Evolutionary conservation across 768 basidiomycete genomes (phyloP).

Genomic region (Cystoderma amianthinum): DNA sequence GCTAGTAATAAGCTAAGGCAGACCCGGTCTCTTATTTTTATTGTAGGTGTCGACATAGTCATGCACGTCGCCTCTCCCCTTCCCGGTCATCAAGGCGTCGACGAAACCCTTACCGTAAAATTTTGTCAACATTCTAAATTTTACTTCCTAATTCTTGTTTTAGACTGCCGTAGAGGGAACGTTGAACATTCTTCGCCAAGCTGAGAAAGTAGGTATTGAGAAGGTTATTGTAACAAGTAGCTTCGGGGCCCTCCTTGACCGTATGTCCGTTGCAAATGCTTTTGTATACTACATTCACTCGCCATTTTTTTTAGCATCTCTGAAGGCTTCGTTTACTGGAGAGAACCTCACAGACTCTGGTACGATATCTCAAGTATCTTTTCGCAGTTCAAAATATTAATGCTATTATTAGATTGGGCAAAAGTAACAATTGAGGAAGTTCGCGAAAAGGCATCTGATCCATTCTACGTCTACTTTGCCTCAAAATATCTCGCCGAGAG

Average conservation of each 20-base stretch:
- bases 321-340: slow-evolving; percentile 12
- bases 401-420: slow-evolving; percentile 35
- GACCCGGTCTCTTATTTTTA: no score
- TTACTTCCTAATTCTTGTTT: no score
- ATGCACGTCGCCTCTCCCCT: slow-evolving; percentile 28
- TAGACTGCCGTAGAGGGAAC: slow-evolving; percentile 32
- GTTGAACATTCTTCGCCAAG: slow-evolving; percentile 30
- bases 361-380: no score
- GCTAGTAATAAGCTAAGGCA: no score
- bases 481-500: slow-evolving; percentile 34
- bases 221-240: slow-evolving; percentile 25
- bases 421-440: slow-evolving; percentile 21
- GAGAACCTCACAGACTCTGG: slow-evolving; percentile 14
- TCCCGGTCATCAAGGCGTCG: slow-evolving; percentile 9
- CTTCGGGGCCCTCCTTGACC: slow-evolving; percentile 20
- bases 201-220: slow-evolving; percentile 25
- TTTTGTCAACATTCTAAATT: no score
- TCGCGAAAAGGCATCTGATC: slow-evolving; percentile 13
- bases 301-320: slow-evolving; percentile 15
- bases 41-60: slow-evolving; percentile 38
- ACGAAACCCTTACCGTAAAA: slow-evolving; percentile 11
- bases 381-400: no score
- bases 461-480: slow-evolving; percentile 28
- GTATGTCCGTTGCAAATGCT: slow-evolving; percentile 7
- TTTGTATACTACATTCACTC: no score